Evolutionary conservation across 2,329 filamentous ascomycete genomes (phyloP).

Genomic region (Xylariaceae sp.): DNA sequence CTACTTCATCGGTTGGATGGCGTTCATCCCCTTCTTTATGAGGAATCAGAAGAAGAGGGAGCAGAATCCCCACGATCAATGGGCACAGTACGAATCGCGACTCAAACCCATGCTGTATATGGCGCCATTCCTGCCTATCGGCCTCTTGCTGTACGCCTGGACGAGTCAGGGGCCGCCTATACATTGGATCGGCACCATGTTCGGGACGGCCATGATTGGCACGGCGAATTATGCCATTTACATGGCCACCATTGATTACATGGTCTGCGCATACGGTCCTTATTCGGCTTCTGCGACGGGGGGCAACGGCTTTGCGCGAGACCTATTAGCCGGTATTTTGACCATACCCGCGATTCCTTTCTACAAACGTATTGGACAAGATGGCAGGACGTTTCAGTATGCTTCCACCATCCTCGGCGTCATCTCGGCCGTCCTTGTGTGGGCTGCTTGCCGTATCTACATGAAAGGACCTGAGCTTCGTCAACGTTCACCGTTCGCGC

Average conservation of each 20-base stretch:
- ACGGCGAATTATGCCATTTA: slow-evolving; percentile 61
- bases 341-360: slow-evolving; percentile 57
- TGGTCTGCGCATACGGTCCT: slow-evolving; percentile 61
- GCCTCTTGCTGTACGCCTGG: slow-evolving; percentile 61
- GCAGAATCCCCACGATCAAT: slow-evolving; percentile 43
- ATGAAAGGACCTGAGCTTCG: slow-evolving; percentile 51
- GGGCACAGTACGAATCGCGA: slow-evolving; percentile 57
- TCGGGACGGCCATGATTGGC: slow-evolving; percentile 56
- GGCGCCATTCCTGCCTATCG: slow-evolving; percentile 54
- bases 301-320: slow-evolving; percentile 61
- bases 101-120: slow-evolving; percentile 55
- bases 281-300: slow-evolving; percentile 63
- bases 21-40: slow-evolving; percentile 48
- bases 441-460: slow-evolving; percentile 53
- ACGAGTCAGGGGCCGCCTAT: slow-evolving; percentile 47
- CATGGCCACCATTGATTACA: slow-evolving; percentile 64
- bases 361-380: slow-evolving; percentile 42
- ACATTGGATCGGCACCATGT: slow-evolving; percentile 60
- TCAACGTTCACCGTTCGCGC: slow-evolving; percentile 49
- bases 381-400: slow-evolving; percentile 48
- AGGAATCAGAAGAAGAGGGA: slow-evolving; percentile 43
- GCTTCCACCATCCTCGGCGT: slow-evolving; percentile 51
- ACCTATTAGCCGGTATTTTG: slow-evolving; percentile 61
- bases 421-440: slow-evolving; percentile 45
- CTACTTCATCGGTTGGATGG: slow-evolving; percentile 54